Base-by-base conservation (phyloP, 2,329 filamentous ascomycete species). In the Thielaviopsis ethacetica region DNA sequence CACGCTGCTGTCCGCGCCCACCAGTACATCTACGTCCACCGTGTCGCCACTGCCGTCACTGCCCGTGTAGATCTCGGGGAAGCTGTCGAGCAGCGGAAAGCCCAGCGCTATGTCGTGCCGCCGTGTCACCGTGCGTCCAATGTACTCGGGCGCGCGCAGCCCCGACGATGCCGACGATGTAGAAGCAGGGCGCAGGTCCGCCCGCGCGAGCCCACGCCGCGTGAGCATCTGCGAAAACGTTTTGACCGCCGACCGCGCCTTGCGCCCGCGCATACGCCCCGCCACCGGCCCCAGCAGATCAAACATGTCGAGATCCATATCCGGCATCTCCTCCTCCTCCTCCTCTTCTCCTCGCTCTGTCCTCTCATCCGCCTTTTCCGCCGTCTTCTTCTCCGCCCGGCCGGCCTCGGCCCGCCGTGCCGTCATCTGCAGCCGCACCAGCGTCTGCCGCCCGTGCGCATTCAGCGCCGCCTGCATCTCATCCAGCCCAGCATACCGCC, bases 1-100 rank as follows among this genome's bases (percentile, higher is more conserved):
- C n/a, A 94, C 83, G 6, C 78, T 78, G 12, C 86, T 84, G 58
- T 89, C 87, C 0, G 87, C 89, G 2, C 85, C 85, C 54, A 97
- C 72, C 1, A 82, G 76, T 52, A 82, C 79, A 51, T 71, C 74
- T 30, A 83, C 68, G 17, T 75, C 74, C 61, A 84, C 38, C 13
- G 34, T 5, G 5, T 49, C 63, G 66, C n/a, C 21, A 3, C 34
- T n/a, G 12, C 30, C 50, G 26, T 53, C n/a, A 21, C 50, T 64
- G 1, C 67, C 62, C 19, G 76, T 68, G 69, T 91, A 89, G 58
- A 96, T 85, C 30, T 74, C 73, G 0, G 93, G 93, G 67, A 87
- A 96, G 68, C 89, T 95, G 67, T 93, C 84, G 38, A 95, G 77
- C 27, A 91, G 67, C 1, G 91, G 90, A 66, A 90, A 93, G 1